Evolutionary conservation across 2,329 filamentous ascomycete species (phyloP).

Genomic region (Aureobasidium vineae): DNA sequence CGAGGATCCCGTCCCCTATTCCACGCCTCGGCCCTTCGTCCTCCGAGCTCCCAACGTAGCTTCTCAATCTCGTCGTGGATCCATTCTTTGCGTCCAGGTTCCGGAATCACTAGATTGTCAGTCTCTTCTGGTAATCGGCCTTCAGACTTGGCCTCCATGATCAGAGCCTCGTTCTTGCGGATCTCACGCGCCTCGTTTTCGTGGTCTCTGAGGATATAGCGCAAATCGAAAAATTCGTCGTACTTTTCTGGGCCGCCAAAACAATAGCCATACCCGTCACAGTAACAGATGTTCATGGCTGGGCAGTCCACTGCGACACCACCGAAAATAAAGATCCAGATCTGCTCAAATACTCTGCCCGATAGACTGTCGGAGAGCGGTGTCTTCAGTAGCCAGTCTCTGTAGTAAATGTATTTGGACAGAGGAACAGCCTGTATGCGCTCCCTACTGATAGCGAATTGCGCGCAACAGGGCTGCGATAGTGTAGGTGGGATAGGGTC

Average conservation of each 20-base stretch:
- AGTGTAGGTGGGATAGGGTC: constrained; percentile 52
- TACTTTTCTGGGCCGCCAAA: constrained; percentile 54
- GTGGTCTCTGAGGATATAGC: constrained; percentile 44
- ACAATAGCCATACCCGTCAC: constrained; percentile 63
- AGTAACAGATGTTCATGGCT: constrained; percentile 58
- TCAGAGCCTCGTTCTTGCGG: constrained; percentile 42
- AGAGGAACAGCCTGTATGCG: constrained; percentile 55
- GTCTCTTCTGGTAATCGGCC: constrained; percentile 38
- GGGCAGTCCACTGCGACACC: constrained; percentile 51
- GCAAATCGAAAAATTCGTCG: constrained; percentile 50
- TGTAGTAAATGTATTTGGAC: constrained; percentile 55
- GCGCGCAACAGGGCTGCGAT: constrained; percentile 62
- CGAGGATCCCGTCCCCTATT: constrained; percentile 53
- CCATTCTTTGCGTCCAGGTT: constrained; percentile 44
- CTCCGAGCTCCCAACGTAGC: constrained; percentile 45
- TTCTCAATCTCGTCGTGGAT: constrained; percentile 47
- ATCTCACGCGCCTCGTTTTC: constrained; percentile 46
- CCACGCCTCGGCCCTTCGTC: constrained; percentile 47
- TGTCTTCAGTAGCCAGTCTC: constrained; percentile 61
- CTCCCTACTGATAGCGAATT: constrained; percentile 61
- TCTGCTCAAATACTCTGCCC: constrained; percentile 62
- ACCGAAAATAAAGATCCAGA: constrained; percentile 64
- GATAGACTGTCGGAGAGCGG: constrained; percentile 55
- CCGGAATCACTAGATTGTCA: constrained; percentile 38
- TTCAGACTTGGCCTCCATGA: constrained; percentile 40